A percentile compares a stretch with the other conserved stretches of the same genome.
Conservation (phyloP, 192 early-diverging fungal species). For the Rhizophagus prolifer region DNA sequence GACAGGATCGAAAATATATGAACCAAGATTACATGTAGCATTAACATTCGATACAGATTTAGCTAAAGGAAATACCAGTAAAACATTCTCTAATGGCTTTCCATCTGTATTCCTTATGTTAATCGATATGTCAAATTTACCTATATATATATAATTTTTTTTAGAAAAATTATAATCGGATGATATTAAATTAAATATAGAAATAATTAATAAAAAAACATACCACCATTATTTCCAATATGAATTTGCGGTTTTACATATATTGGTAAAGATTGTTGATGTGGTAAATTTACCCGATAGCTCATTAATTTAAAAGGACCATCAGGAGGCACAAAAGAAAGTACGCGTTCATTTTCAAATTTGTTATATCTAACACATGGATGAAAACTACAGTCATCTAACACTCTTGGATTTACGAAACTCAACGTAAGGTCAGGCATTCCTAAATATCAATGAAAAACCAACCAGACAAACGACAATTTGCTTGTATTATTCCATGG, state of each 20-base stretch:
- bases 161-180: neutral
- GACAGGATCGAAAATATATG: constrained; percentile 71
- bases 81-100: constrained; percentile 66
- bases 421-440: constrained; percentile 88
- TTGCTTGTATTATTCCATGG: constrained; percentile 76
- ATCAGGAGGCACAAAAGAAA: constrained; percentile 95
- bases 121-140: constrained; percentile 71
- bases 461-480: constrained; percentile 72
- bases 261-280: constrained; percentile 56
- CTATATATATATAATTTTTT: constrained; percentile 32
- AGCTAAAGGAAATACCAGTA: constrained; percentile 57
- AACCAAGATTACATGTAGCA: constrained; percentile 63
- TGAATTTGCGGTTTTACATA: constrained; percentile 63
- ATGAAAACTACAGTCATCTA: constrained; percentile 88
- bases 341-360: constrained; percentile 73
- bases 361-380: constrained; percentile 82
- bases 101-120: constrained; percentile 61
- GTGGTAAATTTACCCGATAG: constrained; percentile 68
- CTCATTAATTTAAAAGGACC: constrained; percentile 86
- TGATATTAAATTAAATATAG: neutral
- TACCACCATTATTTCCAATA: constrained; percentile 57
- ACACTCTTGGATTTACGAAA: constrained; percentile 64
- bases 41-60: constrained; percentile 58
- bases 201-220: neutral
- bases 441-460: constrained; percentile 39